Percentiles rank a stretch among this genome's conserved stretches.
Evolutionary conservation across 2,329 filamentous ascomycete genomes (phyloP).

Genomic region (Alternaria panax): DNA sequence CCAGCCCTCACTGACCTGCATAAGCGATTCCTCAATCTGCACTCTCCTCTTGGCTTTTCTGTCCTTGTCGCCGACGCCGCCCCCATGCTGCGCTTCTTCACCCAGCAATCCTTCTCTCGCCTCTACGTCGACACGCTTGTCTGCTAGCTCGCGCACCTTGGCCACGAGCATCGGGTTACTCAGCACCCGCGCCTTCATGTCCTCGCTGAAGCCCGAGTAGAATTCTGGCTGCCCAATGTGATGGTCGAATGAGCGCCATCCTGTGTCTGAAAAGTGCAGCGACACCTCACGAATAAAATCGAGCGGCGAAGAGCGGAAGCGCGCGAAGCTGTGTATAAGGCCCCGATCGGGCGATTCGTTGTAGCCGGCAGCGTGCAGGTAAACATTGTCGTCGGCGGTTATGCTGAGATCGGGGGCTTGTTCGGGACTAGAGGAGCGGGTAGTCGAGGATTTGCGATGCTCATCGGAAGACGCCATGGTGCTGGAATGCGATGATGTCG

Average conservation of each 20-base stretch:
- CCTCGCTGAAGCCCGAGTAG: constrained; percentile 89
- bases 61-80: constrained; percentile 61
- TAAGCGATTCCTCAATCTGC: constrained; percentile 75
- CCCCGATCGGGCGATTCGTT: constrained; percentile 65
- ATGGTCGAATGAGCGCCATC: constrained; percentile 93
- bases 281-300: constrained; percentile 93
- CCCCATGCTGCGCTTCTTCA: constrained; percentile 57
- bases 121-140: constrained; percentile 76
- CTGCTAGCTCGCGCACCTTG: constrained; percentile 79
- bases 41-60: constrained; percentile 66
- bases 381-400: constrained; percentile 53
- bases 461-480: constrained; percentile 29
- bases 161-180: constrained; percentile 75
- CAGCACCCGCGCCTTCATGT: constrained; percentile 82
- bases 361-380: constrained; percentile 56
- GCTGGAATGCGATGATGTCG: background rate
- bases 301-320: constrained; percentile 76
- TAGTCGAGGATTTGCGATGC: constrained; percentile 15
- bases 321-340: constrained; percentile 82
- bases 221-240: constrained; percentile 92
- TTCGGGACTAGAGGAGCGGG: constrained; percentile 25
- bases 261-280: constrained; percentile 88
- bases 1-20: constrained; percentile 83
- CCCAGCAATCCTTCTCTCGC: constrained; percentile 71
- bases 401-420: constrained; percentile 57